phyloP scores from a whole-genome alignment of 495 filamentous ascomycete genomes.

The Trichoderma parareesei region DNA sequence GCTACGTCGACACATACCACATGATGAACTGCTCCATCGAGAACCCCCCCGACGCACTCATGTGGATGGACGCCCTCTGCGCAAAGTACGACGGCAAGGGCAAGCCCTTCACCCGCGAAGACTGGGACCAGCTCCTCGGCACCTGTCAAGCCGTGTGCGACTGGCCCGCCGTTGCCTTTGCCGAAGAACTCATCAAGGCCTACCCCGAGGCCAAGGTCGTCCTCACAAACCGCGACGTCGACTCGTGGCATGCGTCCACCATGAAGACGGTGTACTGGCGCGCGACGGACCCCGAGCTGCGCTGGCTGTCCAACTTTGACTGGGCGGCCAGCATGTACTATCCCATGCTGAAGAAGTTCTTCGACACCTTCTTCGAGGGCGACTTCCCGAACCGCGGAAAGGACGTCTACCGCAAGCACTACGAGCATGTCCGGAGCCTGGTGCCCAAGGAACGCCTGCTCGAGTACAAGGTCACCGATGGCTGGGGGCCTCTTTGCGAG shows the following conservation, averaged over 20 bases:
- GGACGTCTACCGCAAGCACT: constrained; percentile 23
- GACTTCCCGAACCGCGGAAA: constrained; percentile 25
- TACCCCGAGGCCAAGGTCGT: constrained; percentile 39
- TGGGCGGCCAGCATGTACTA: constrained; percentile 23
- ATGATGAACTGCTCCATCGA: constrained; percentile 25
- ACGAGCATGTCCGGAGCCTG: constrained; percentile 20
- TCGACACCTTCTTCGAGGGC: constrained; percentile 23
- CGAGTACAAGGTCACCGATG: constrained; percentile 56
- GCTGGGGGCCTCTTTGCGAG: constrained; percentile 60
- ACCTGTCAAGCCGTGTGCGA: constrained; percentile 22
- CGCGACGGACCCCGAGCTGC: constrained; percentile 15
- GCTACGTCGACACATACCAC: constrained; percentile 26
- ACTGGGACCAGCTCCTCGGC: constrained; percentile 22
- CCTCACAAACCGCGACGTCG: constrained; percentile 29
- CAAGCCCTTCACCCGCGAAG: constrained; percentile 18
- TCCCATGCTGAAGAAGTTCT: constrained; percentile 14
- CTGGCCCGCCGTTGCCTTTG: constrained; percentile 33
- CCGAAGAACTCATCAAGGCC: constrained; percentile 30
- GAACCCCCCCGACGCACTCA: constrained; percentile 13
- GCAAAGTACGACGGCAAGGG: constrained; percentile 23
- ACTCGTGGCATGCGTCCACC: constrained; percentile 38
- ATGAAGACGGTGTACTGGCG: constrained; percentile 28
- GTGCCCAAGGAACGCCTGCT: constrained; percentile 32
- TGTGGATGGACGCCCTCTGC: constrained; percentile 23
- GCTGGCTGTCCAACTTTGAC: constrained; percentile 20